Evolutionary conservation across 179 eudicot genomes (phyloP).

Genomic region (Vitellaria paradoxa): DNA sequence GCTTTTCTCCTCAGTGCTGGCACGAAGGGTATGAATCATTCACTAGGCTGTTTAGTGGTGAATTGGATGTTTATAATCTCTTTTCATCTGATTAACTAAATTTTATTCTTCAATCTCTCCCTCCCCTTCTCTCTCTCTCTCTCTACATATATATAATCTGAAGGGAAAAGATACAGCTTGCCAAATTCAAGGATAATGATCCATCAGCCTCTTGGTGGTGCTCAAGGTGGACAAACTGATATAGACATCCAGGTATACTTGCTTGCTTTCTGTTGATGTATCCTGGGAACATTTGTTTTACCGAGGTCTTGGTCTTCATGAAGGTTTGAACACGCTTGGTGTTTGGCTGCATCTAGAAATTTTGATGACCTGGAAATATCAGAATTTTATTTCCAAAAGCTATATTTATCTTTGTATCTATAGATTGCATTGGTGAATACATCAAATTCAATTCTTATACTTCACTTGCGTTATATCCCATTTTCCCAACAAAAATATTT

Average conservation of each 20-base stretch:
- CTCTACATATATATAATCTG: neutral
- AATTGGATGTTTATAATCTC: no score
- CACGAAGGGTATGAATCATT: conserved; percentile 57
- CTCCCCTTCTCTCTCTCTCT: no score
- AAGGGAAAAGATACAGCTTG: conserved; percentile 85
- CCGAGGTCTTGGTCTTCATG: neutral
- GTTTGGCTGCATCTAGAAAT: no score
- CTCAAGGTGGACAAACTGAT: conserved; percentile 84
- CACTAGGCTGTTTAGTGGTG: neutral
- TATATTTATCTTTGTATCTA: no score
- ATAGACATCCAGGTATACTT: conserved; percentile 74
- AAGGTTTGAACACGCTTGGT: neutral
- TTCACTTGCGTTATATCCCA: neutral
- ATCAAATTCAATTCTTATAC: neutral
- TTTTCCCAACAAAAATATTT: no score
- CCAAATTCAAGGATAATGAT: conserved; percentile 98
- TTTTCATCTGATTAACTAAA: neutral
- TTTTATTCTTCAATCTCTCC: no score
- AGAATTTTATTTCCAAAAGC: neutral
- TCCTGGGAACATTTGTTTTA: neutral
- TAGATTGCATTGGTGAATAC: no score
- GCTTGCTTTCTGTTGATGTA: neutral
- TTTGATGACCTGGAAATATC: neutral
- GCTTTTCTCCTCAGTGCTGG: conserved; percentile 85
- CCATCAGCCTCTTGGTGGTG: conserved; percentile 96